Base-by-base conservation (phyloP, 441 rosid species). In the Gossypium gossypioides region DNA sequence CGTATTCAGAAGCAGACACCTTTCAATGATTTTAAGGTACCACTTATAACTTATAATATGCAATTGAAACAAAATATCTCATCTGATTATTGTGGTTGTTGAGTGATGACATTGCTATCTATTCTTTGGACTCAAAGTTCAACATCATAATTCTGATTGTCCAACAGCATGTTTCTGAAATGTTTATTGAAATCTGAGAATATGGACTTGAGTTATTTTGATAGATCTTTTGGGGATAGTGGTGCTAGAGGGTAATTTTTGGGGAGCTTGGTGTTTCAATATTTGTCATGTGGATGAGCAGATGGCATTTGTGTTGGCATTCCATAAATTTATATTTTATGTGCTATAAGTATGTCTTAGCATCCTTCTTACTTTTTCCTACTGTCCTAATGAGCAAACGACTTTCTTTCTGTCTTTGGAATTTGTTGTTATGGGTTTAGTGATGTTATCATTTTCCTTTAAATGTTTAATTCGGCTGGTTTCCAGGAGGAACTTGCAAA, bases 401-500 rank as follows among this genome's bases (percentile, higher is more conserved):
- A 18, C 25, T 66, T 69, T 27, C 8, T 44, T 73, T 63, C 0
- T 10, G 48, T 51, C 22, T 46, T 21, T 48, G 27, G 15, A 5
- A 37, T 55, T 25, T 65, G 24, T 64, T 32, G 18, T 7, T 58
- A 4, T 25, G 42, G 63, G 10, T 7, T 68, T 37, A 25, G 18
- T 27, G 32, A 19, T 21, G 25, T 54, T 57, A 25, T 29, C 32
- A 48, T 48, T 66, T 66, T 66, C 55, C 10, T 63, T 56, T 51
- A n/a, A n/a, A 16, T 51, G 7, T 77, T 59, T 72, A 63, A 79
- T 21, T 65, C 34, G 77, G 42, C 71, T 78, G 70, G 44, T 71
- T 77, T 25, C 6, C 87, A 94, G 97, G 97, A 92, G 83, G 99
- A 94, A 59, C 86, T 94, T 71, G 97, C 97, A 34, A 94, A 88